Base-by-base conservation (phyloP, 1,139 yeast species). In the Taiozyma sp. region DNA sequence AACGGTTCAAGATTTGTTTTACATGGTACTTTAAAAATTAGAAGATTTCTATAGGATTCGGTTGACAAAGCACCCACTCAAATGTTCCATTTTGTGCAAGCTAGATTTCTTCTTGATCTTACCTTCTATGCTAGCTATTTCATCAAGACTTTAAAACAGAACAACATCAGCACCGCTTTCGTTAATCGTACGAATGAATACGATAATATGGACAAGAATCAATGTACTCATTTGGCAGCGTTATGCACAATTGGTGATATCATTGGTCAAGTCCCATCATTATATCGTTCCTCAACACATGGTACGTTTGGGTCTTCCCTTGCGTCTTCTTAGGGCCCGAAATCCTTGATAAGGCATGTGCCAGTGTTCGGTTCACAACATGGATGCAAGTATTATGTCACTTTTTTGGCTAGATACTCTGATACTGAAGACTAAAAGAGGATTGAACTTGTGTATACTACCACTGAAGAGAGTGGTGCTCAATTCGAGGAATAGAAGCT, bases 261-360 rank as follows among this genome's bases (percentile, higher is more conserved):
- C 56, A 63, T 26, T 26, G 2, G 29, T 26, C 29, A 26, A 26
- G 29, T 26, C 9, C 29, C 29, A 26, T 26, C 29, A 26, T 75
- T 49, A 74, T 70, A 58, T 48, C 69, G 1, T 73, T 75, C 55
- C 74, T 75, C 65, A 68, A 62, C 50, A 71, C 79, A 9, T 77
- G 81, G 80, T 80, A 76, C 59, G 63, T 75, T 11, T 75, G 62
- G 46, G 71, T 77, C 3, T 76, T 77, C 60, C 81, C 82, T 1
- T 47, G 74, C 1, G 51, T 76, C 14, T 77, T 76, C 58, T 67
- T 78, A 53, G 70, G 76, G 30, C 79, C 75, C 63, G 78, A 80
- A 61, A 55, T 55, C 30, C 11, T 75, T 4, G 52, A 43, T 32
- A 57, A 72, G 29, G 77, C 80, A 8, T 61, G 81, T 1, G 70